phyloP scores from a whole-genome alignment of 2,329 filamentous ascomycete genomes.

The Coniochaeta sp. region DNA sequence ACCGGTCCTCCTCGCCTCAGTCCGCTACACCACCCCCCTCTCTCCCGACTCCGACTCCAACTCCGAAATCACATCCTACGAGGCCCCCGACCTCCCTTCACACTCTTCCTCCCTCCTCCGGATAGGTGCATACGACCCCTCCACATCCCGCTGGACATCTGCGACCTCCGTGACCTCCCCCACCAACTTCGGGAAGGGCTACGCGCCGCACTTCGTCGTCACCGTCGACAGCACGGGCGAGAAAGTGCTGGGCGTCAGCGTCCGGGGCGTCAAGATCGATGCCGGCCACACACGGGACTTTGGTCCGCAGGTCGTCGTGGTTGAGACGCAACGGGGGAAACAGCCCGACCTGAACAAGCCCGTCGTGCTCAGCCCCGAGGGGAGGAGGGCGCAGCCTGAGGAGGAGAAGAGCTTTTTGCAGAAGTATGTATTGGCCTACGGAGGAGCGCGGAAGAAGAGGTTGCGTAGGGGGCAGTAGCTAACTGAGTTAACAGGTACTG shows the following conservation, averaged over 20 bases:
- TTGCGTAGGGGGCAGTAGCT: conserved; percentile 18
- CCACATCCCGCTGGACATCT: conserved; percentile 39
- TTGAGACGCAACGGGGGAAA: conserved; percentile 40
- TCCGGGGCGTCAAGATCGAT: conserved; percentile 53
- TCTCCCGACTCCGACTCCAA: conserved; percentile 34
- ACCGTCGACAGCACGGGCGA: conserved; percentile 32
- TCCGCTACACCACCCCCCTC: conserved; percentile 42
- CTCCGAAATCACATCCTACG: conserved; percentile 46
- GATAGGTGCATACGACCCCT: conserved; percentile 49
- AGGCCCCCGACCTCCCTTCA: conserved; percentile 45
- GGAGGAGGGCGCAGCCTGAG: conserved; percentile 45
- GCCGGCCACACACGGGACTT: conserved; percentile 60
- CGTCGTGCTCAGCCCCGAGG: conserved; percentile 53
- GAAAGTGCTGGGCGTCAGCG: conserved; percentile 35
- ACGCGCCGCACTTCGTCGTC: conserved; percentile 48
- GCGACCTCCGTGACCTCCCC: conserved; percentile 48
- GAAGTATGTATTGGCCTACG: conserved; percentile 38
- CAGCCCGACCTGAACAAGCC: conserved; percentile 57
- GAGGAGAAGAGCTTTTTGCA: conserved; percentile 59
- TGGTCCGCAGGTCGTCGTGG: conserved; percentile 50
- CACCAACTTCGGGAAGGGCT: conserved; percentile 56
- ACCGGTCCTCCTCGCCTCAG: conserved; percentile 40
- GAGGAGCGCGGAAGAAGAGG: not conserved
- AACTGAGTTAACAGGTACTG: conserved; percentile 50
- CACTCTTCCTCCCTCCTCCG: conserved; percentile 36